Percentiles rank a stretch among this genome's conserved stretches.
Conservation (phyloP, 768 basidiomycete genomes). For the Peribolospora kevripleyi region DNA sequence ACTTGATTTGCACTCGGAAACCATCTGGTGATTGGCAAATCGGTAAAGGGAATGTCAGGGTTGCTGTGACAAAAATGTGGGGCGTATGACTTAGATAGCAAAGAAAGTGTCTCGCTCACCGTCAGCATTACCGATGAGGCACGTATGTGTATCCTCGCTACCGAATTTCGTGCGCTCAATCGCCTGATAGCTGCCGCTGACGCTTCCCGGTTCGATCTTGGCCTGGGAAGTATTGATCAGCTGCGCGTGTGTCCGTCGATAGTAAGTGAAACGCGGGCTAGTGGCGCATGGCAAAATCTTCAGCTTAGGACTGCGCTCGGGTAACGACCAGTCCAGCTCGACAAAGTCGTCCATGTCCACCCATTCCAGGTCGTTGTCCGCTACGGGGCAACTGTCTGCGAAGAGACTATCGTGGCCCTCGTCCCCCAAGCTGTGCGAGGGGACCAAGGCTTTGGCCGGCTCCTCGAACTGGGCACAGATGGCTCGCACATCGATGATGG, state of each 20-base stretch:
- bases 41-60: no score
- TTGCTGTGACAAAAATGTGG: no score
- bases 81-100: background rate
- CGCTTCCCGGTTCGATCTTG: background rate
- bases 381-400: slow-evolving; percentile 8
- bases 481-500: slow-evolving; percentile 48
- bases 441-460: slow-evolving; percentile 36
- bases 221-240: slow-evolving; percentile 2
- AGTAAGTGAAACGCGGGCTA: slow-evolving; percentile 64
- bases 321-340: slow-evolving; percentile 43
- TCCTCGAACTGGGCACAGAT: slow-evolving; percentile 55
- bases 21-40: no score
- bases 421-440: slow-evolving; percentile 15
- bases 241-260: slow-evolving; percentile 15
- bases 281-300: slow-evolving; percentile 47
- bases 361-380: slow-evolving; percentile 27
- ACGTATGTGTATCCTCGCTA: slow-evolving; percentile 54
- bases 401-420: slow-evolving; percentile 13
- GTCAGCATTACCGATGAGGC: slow-evolving; percentile 36
- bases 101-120: slow-evolving; percentile 8
- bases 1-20: no score
- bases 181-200: background rate
- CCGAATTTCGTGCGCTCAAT: slow-evolving; percentile 41
- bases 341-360: slow-evolving; percentile 57
- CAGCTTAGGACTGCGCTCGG: slow-evolving; percentile 30